Evolutionary conservation across 2,329 filamentous ascomycete species (phyloP).

Genomic region (Lasiodiplodia sp.): DNA sequence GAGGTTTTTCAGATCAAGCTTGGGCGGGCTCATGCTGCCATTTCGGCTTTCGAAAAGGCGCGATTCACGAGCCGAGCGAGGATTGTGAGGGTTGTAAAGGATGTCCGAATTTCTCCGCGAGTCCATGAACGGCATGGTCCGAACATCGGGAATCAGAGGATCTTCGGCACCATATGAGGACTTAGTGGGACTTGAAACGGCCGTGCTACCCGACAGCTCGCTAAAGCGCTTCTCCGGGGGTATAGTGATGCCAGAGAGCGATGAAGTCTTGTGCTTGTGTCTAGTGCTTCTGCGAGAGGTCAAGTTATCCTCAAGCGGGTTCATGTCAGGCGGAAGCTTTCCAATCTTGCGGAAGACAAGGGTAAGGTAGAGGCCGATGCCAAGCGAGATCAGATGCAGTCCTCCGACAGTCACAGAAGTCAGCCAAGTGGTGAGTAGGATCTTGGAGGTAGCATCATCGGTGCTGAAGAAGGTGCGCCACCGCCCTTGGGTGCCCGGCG

Average conservation of each 20-base stretch:
- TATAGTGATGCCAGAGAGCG: constrained; percentile 45
- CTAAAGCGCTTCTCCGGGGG: constrained; percentile 62
- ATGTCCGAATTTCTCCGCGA: constrained; percentile 71
- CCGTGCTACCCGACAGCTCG: constrained; percentile 54
- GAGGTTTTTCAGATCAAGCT: constrained; percentile 6
- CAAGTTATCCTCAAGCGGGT: constrained; percentile 85
- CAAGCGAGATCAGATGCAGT: constrained; percentile 74
- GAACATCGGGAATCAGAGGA: constrained; percentile 51
- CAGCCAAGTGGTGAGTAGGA: constrained; percentile 74
- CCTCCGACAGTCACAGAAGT: constrained; percentile 68
- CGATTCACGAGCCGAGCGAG: constrained; percentile 61
- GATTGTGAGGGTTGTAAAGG: constrained; percentile 49
- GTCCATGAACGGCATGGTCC: constrained; percentile 78
- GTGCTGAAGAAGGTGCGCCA: constrained; percentile 76
- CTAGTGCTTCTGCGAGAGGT: constrained; percentile 69
- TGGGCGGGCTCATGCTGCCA: constrained; percentile 10
- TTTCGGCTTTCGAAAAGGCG: constrained; percentile 51
- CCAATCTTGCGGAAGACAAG: constrained; percentile 83
- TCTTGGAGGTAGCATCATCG: constrained; percentile 61
- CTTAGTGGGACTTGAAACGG: constrained; percentile 43
- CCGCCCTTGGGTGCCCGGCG: constrained; percentile 51
- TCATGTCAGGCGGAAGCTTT: constrained; percentile 89
- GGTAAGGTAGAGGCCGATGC: constrained; percentile 76
- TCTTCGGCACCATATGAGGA: constrained; percentile 44
- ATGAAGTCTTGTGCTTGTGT: constrained; percentile 78